Conservation (phyloP, 768 basidiomycete species). For the Leccinum uliginosum region DNA sequence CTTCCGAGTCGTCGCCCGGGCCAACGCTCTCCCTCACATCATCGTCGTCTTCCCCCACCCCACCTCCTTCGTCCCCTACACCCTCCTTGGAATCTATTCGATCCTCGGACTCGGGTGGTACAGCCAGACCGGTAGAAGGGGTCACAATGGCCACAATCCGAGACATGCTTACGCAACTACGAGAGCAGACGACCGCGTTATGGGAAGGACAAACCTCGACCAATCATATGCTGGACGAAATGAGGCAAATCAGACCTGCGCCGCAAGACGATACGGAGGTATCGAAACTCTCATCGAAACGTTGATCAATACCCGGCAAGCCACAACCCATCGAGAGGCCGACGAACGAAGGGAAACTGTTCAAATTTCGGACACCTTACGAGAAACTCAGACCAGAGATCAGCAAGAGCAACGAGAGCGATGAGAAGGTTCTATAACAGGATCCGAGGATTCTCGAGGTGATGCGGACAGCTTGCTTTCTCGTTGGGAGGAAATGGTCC, state of each 20-base stretch:
- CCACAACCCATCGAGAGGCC: background rate
- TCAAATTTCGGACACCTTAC: slow-evolving; percentile 13
- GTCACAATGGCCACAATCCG: slow-evolving; percentile 42
- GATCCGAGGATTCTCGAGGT: slow-evolving; percentile 25
- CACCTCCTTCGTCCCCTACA: slow-evolving; percentile 35
- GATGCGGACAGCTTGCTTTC: slow-evolving; percentile 25
- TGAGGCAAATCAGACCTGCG: slow-evolving; percentile 46
- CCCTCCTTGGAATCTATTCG: slow-evolving; percentile 21
- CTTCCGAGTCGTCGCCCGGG: slow-evolving; percentile 32
- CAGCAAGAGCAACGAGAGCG: background rate
- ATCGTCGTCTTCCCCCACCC: slow-evolving; percentile 30
- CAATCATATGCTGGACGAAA: slow-evolving; percentile 57
- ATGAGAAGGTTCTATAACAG: slow-evolving; percentile 27
- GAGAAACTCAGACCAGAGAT: slow-evolving; percentile 15
- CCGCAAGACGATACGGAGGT: slow-evolving; percentile 39
- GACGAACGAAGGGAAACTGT: slow-evolving; percentile 15
- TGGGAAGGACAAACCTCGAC: slow-evolving; percentile 59
- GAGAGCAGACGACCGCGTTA: slow-evolving; percentile 55
- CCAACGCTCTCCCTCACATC: slow-evolving; percentile 39
- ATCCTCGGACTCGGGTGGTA: slow-evolving; percentile 31
- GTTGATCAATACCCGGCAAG: slow-evolving; percentile 7
- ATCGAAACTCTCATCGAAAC: slow-evolving; percentile 24
- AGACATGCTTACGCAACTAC: slow-evolving; percentile 52
- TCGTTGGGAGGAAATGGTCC: slow-evolving; percentile 26
- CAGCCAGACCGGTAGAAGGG: slow-evolving; percentile 34